These are phyloP conservation scores for Xylariomycetidae sp. DNA, from an alignment of 2,329 filamentous ascomycete genomes.

Conservation along the genomic window DNA sequence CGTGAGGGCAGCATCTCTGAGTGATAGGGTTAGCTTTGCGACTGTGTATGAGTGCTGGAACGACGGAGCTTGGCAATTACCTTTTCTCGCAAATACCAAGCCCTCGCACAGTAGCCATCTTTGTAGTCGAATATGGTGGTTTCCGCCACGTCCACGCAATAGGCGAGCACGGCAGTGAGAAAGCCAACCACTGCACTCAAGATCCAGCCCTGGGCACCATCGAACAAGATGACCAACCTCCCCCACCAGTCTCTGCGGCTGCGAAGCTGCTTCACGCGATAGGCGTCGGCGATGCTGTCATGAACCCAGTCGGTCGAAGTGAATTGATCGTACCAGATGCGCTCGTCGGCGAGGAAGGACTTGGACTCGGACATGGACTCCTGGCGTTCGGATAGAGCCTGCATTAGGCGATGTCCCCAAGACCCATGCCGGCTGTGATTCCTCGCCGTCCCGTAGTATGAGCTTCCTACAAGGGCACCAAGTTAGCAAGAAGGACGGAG, in stretches of 20 bases:
- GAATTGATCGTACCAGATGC: conserved; percentile 98
- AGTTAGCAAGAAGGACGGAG: background rate
- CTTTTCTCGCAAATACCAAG: conserved; percentile 71
- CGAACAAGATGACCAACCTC: conserved; percentile 68
- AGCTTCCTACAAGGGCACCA: conserved; percentile 8
- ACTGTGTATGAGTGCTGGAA: no score
- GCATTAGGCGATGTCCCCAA: conserved; percentile 55
- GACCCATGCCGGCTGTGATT: conserved; percentile 54
- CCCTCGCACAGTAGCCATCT: conserved; percentile 69
- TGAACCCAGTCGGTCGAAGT: conserved; percentile 98
- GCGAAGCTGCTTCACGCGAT: conserved; percentile 77
- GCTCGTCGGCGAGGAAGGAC: conserved; percentile 69
- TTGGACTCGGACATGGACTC: conserved; percentile 59
- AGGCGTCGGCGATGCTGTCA: conserved; percentile 91
- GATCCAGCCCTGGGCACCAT: conserved; percentile 90
- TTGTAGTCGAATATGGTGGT: conserved; percentile 84
- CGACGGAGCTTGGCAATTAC: no score
- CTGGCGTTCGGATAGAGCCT: conserved; percentile 53
- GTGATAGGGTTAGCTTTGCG: conserved; percentile 11
- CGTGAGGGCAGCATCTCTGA: conserved; percentile 50
- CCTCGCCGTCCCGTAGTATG: conserved; percentile 27
- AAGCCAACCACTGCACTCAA: conserved; percentile 85
- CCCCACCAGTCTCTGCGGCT: conserved; percentile 79
- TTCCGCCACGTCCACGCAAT: conserved; percentile 84
- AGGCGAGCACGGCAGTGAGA: conserved; percentile 78